Conservation (phyloP, 2,329 filamentous ascomycete species). For the Cladosporium velox region DNA sequence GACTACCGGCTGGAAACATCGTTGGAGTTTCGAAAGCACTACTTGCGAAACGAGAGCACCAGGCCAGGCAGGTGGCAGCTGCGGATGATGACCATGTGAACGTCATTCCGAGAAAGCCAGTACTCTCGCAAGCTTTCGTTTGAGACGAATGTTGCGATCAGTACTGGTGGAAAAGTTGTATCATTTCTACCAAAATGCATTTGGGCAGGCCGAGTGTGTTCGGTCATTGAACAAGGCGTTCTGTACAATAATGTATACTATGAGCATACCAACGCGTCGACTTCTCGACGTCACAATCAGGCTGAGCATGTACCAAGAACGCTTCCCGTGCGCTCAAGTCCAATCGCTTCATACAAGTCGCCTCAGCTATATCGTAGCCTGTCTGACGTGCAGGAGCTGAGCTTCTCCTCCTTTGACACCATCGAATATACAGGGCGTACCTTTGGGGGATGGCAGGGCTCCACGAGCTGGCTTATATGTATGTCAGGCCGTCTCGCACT, state of each 20-base stretch:
- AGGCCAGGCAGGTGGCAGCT: not conserved
- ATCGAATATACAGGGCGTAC: too few species aligned
- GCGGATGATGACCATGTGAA: not conserved
- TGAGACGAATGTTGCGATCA: not conserved
- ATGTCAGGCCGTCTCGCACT: too few species aligned
- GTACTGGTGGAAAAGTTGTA: not conserved
- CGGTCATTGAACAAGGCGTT: not conserved
- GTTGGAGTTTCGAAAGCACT: conserved; percentile 27
- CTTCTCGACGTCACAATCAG: not conserved
- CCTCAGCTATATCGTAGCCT: too few species aligned
- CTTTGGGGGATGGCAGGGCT: too few species aligned
- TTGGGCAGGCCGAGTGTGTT: not conserved
- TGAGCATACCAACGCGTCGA: not conserved
- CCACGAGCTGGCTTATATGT: too few species aligned
- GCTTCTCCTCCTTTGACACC: too few species aligned
- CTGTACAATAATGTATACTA: not conserved
- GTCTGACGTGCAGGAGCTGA: too few species aligned
- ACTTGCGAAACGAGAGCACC: conserved; percentile 21
- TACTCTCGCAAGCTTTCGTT: not conserved
- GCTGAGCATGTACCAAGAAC: too few species aligned
- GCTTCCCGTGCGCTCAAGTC: too few species aligned
- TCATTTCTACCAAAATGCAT: not conserved
- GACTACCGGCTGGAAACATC: conserved; percentile 26
- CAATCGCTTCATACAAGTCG: too few species aligned
- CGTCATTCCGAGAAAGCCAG: not conserved